Evolutionary conservation across 2,329 filamentous ascomycete genomes (phyloP), one percentile per base, ranked within the genome.

Genomic region (Exophiala aquamarina): DNA sequence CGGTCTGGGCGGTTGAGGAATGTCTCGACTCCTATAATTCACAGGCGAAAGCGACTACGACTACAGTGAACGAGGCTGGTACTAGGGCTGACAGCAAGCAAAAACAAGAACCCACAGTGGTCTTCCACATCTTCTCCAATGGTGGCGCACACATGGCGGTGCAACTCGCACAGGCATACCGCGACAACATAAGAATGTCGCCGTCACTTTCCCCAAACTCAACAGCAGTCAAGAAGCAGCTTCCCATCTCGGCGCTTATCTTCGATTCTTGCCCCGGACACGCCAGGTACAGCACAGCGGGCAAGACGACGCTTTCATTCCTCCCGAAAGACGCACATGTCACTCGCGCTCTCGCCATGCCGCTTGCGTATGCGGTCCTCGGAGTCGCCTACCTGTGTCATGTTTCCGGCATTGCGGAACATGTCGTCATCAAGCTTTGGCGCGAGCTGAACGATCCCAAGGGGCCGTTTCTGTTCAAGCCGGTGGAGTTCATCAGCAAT

Each of bases 81-180:
- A 23, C 10, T n/a, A 47, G 13, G 8, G 29, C 17, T 14, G 28
- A 20, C 8, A 23, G 17, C 17, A 47, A 26, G 26, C 11, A 19
- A n/a, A n/a, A n/a, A 3, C n/a, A 10, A 3, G n/a, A 23, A 10
- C 39, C 44, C 4, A 28, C n/a, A 14, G 61, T 78, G n/a, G 65
- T 78, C 3, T 58, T 75, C 10, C 76, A 79, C 53, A 48, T 70
- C 26, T 78, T 79, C 57, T 79, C 76, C 31, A 78, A 79, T 52
- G 76, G 76, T 41, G 77, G 77, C 41, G 64, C 69, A 18, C 65
- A 67, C 40, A 68, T 69, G 26, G 66, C 73, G n/a, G 60, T 61
- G 26, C 63, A 66, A 32, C 55, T 75, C 15, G 70, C 69, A 46
- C 50, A 61, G 21, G 56, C 63, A 15, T 71, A 42, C 37, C 44